Base-by-base conservation (phyloP, 2,329 filamentous ascomycete species). In the Sporothrix phasma region DNA sequence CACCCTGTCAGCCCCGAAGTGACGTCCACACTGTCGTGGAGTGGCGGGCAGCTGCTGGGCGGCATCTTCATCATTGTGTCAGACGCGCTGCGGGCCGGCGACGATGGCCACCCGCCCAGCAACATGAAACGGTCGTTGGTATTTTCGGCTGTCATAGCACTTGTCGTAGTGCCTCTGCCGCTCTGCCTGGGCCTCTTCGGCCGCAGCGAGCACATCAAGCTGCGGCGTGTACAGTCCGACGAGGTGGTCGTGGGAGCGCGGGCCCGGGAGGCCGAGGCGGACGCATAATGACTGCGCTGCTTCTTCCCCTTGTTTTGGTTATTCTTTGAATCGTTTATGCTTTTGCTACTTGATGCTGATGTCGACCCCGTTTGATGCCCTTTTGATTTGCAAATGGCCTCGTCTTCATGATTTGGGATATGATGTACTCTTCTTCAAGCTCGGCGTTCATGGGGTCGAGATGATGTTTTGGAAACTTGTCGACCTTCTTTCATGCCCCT, bases 1-100 rank as follows among this genome's bases (percentile, higher is more conserved):
- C 90, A 94, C 71, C 94, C 94, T 0, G 85, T 95, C 29, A 88
- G 86, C 46, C 92, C 94, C 0, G 93, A 96, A 75, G 83, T 97
- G 51, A 90, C 89, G 0, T 89, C 85, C 67, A 91, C 89, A 31
- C 79, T 95, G 24, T 89, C 88, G 71, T 97, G 94, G 94, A 83
- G 84, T 1, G 88, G 88, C 5, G 93, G 94, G 0, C 93, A 97
- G 77, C 75, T 97, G 7, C 76, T 95, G 0, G 94, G 94, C 13
- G 92, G 85, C 1, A 76, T 92, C 31, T 96, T 97, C 72, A 89
- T 97, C 70, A 77, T 99, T 34, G 76, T 93, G 64, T 89, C 90
- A 77, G 88, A 92, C 73, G 89, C 88, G 19, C 79, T 97, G 67
- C 84, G 84, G 68, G 84, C 77, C 1, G 79, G 78, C 0, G 70